A percentile compares a stretch with the other conserved stretches of the same genome.
Conservation (phyloP, 331 rosid genomes). For the Phaseolus coccineus region DNA sequence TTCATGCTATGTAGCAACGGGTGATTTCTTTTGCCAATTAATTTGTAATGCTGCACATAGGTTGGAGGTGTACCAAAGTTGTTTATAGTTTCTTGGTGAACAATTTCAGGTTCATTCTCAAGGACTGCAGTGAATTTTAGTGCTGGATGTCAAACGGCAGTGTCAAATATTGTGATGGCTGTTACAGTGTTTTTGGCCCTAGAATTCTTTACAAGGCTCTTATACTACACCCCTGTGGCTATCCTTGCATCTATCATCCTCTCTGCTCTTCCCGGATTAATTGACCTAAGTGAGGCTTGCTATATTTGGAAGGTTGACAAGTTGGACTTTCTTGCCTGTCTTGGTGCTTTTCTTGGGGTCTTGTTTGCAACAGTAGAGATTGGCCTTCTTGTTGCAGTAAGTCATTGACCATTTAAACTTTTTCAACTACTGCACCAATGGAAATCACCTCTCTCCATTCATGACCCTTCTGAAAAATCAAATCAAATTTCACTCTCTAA, state of each 20-base stretch:
- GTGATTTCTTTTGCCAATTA: conserved; percentile 42
- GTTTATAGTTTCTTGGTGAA: conserved; percentile 5
- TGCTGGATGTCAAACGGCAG: conserved; percentile 74
- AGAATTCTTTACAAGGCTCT: conserved; percentile 61
- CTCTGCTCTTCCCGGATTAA: conserved; percentile 79
- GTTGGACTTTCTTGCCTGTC: conserved; percentile 73
- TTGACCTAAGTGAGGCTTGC: conserved; percentile 58
- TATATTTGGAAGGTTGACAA: conserved; percentile 80
- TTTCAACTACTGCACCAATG: not conserved
- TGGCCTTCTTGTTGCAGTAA: conserved; percentile 84
- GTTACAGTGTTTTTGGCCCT: conserved; percentile 65
- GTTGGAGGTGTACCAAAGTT: not conserved
- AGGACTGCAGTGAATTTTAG: conserved; percentile 81
- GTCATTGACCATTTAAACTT: not conserved
- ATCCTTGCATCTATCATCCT: conserved; percentile 81
- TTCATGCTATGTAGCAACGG: conserved; percentile 87
- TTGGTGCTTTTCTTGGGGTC: conserved; percentile 73
- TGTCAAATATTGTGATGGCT: conserved; percentile 84
- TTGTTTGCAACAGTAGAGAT: conserved; percentile 70
- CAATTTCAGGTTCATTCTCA: conserved; percentile 72
- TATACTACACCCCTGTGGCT: conserved; percentile 74
- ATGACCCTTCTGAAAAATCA: not conserved
- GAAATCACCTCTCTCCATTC: not conserved
- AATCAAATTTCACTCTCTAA: not conserved
- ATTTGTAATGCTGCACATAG: not conserved